These are phyloP conservation scores for Phyllosticta capitalensis DNA, from an alignment of 2,329 filamentous ascomycete genomes.

Conservation along the genomic window DNA sequence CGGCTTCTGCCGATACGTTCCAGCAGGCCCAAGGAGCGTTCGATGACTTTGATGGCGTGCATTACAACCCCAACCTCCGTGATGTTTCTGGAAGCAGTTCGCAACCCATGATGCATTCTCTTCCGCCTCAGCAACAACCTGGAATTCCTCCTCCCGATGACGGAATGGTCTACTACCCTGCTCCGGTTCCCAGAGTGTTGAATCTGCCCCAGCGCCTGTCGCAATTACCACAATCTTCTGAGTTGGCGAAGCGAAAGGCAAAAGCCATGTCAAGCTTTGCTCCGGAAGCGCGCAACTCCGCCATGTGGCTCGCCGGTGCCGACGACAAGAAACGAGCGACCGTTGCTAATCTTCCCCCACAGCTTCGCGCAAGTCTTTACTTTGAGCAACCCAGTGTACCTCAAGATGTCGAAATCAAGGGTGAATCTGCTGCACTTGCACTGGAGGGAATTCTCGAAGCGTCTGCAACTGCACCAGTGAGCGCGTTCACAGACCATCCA, in stretches of 20 bases:
- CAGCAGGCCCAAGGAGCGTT: conserved; percentile 60
- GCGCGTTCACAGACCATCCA: conserved; percentile 82
- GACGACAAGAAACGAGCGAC: conserved; percentile 20
- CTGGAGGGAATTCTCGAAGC: conserved; percentile 89
- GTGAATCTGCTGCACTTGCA: conserved; percentile 77
- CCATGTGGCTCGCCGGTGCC: conserved; percentile 33
- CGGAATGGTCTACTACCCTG: conserved; percentile 89
- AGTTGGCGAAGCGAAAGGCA: conserved; percentile 61
- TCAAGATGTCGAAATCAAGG: conserved; percentile 49
- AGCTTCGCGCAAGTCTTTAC: conserved; percentile 81
- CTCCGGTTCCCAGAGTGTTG: conserved; percentile 85
- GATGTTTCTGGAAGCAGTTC: conserved; percentile 18
- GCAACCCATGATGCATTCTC: conserved; percentile 38
- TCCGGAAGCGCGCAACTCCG: conserved; percentile 43
- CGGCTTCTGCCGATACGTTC: conserved; percentile 49
- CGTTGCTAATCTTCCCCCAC: conserved; percentile 57
- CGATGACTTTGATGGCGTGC: conserved; percentile 72
- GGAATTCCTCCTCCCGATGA: conserved; percentile 52
- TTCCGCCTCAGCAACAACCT: conserved; percentile 16
- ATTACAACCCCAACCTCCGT: conserved; percentile 47
- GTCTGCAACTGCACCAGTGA: conserved; percentile 77
- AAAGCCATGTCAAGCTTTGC: conserved; percentile 60
- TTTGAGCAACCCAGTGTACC: conserved; percentile 61
- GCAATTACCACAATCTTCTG: conserved; percentile 54
- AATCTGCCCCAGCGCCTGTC: conserved; percentile 86